Base-by-base conservation (phyloP, 768 basidiomycete genomes). In the Mrakia gelida region DNA sequence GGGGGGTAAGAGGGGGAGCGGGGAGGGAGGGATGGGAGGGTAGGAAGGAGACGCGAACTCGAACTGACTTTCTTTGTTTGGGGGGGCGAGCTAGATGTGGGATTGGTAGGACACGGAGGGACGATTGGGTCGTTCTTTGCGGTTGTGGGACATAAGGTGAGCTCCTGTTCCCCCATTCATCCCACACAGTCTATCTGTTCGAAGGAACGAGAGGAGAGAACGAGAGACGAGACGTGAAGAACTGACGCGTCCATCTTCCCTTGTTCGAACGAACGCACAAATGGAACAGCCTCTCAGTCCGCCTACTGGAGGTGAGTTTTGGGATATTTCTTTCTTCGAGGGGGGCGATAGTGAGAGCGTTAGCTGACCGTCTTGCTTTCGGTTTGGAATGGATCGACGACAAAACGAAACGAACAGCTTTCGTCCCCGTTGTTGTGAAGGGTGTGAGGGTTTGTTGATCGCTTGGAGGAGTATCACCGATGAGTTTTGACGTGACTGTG, bases 131-230 rank as follows among this genome's bases (percentile, higher is more conserved):
- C 67, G 8, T 70, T 70, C 67, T 70, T 70, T 43, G 34, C 18
- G 2, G 67, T 70, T 18, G 67, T 70, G 11, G 67, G 67, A 2
- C 67, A 70, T 38, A 70, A 70, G 67, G 26, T 34, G 59, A 59
- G 28, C 10, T 15, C 2, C 5, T 59, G 2, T 56, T 59, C 59
- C 7, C 59, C 13, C 59, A 3, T 56, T 8, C 7, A 15, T 23
- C 23, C 52, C 23, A 15, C 13, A 3, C 23, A 16, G 52, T 38
- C 38, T 38, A 38, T 38, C 38, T 38, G 38, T 38, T 38, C 38
- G 38, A 38, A 38, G 11, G 2, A 16, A 45, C 45, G 15, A 11
- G 45, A 11, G 11, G 45, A 45, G 45, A 45, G 18, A 52, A 21
- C 13, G 1, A 18, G 49, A 21, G 49, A 52, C 6, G 49, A 52